Evolutionary conservation across 2,329 filamentous ascomycete species (phyloP).

Genomic region (Camillea tinctor): DNA sequence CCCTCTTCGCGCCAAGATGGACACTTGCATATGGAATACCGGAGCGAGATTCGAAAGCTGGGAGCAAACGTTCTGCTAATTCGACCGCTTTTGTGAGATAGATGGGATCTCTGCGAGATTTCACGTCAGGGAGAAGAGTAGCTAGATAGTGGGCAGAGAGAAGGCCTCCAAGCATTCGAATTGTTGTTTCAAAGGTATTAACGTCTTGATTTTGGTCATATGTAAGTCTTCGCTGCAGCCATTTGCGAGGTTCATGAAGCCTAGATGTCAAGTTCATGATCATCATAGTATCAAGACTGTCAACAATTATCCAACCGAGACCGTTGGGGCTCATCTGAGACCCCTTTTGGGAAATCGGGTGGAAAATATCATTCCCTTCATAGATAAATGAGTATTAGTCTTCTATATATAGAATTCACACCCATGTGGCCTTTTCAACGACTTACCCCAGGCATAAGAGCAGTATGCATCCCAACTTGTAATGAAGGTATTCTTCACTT

Average conservation of each 20-base stretch:
- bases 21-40: conserved; percentile 88
- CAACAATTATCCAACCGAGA: conserved; percentile 95
- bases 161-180: conserved; percentile 90
- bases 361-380: conserved; percentile 76
- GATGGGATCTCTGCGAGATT: conserved; percentile 74
- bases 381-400: conserved; percentile 28
- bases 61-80: conserved; percentile 78
- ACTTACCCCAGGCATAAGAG: conserved; percentile 83
- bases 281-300: conserved; percentile 92
- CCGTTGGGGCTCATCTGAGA: conserved; percentile 81
- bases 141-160: conserved; percentile 90
- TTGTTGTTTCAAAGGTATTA: conserved; percentile 95
- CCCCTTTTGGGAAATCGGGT: conserved; percentile 73
- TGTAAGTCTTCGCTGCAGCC: conserved; percentile 74
- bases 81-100: conserved; percentile 93
- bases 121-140: conserved; percentile 71
- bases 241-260: conserved; percentile 77
- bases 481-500: conserved; percentile 65
- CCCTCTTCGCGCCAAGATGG: conserved; percentile 72
- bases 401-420: not conserved
- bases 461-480: conserved; percentile 90
- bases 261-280: conserved; percentile 91
- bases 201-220: conserved; percentile 93
- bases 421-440: not conserved
- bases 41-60: conserved; percentile 80